phyloP scores from a whole-genome alignment of 345 rosid species.

The Turnera subulata region DNA sequence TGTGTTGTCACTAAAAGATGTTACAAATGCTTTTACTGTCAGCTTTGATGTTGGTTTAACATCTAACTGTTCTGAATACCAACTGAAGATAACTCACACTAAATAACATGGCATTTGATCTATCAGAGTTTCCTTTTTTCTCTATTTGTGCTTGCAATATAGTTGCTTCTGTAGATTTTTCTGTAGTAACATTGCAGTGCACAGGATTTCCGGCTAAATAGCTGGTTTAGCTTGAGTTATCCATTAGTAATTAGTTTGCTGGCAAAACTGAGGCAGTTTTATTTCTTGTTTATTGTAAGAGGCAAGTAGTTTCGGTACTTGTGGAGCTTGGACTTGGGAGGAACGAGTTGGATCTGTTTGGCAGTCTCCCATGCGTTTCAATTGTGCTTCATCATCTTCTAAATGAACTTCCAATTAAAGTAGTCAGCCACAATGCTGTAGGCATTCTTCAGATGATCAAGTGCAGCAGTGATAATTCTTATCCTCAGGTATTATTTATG shows the following conservation, averaged over 20 bases:
- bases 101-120: neutral
- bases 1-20: too few relatives aligned
- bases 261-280: constrained; percentile 16
- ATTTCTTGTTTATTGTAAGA: constrained; percentile 33
- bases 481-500: constrained; percentile 54
- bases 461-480: constrained; percentile 60
- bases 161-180: constrained; percentile 1
- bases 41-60: neutral
- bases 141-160: neutral
- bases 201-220: neutral
- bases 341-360: constrained; percentile 39
- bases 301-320: constrained; percentile 41
- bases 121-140: constrained; percentile 7
- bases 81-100: neutral
- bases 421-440: constrained; percentile 54
- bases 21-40: neutral
- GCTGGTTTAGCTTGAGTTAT: neutral
- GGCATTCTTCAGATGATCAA: constrained; percentile 64
- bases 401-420: constrained; percentile 67
- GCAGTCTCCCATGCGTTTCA: constrained; percentile 46
- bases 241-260: constrained; percentile 6
- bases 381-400: constrained; percentile 73
- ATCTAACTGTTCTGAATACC: neutral
- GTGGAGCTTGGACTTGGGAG: constrained; percentile 63
- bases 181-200: constrained; percentile 1